Evolutionary conservation across 75 land plant genomes (phyloP), one percentile per base, ranked within the genome.

Genomic region (Gnetum montanum): DNA sequence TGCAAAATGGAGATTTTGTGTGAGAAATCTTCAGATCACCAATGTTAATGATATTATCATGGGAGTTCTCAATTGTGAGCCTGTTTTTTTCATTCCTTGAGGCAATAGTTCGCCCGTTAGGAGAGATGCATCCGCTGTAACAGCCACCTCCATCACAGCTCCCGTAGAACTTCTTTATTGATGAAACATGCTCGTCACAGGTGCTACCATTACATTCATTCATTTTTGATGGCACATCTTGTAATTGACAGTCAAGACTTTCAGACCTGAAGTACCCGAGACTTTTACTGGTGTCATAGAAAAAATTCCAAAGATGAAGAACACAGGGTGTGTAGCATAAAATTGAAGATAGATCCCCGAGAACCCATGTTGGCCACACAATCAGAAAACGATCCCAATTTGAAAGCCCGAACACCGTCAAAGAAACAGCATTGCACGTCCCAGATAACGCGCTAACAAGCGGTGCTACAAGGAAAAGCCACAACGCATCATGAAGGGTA

Each of bases 281-380:
- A 34, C 18, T 16, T 20, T 20, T 4, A 34, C 36, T 25, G 20
- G 37, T 24, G 36, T 53, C 58, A 69, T 68, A 38, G 20, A 69
- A 69, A 37, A 61, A 31, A 38, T 61, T 68, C 72, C 75, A 72
- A n/a, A 72, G 31, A 38, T 72, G 75, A 31, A 72, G 75, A 44
- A 72, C 28, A 11, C 72, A 72, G 10, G 75, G 75, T 40, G 70
- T 70, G 16, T 69, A 70, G 46, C 72, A 72, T 26, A 72, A 65
- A 36, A 72, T 69, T 15, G 75, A 64, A n/a, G 75, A 68, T 6
- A 72, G 49, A 55, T 72, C 75, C 29, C 75, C 75, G 8, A 72
- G 72, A 20, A 72, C 75, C 72, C 72, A 72, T 10, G 65, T 72
- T 47, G 75, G 74, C 75, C 75, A 72, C 19, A 72, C 45, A 56